Conservation (phyloP, 768 basidiomycete genomes). For the Mycena alexandri region DNA sequence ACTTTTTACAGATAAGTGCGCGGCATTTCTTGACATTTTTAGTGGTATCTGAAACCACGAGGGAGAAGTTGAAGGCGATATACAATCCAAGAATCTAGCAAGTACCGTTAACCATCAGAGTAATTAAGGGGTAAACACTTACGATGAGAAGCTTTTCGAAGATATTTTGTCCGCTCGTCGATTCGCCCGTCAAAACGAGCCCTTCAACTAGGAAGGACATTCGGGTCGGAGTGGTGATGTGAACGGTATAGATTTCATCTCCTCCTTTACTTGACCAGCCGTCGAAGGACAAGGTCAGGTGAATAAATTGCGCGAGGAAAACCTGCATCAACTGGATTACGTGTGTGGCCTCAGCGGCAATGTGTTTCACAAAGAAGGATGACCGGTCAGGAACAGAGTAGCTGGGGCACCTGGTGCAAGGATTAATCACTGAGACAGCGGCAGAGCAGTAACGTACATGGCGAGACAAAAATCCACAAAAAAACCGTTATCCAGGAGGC, state of each 20-base stretch:
- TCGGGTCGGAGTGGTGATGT: conserved; percentile 22
- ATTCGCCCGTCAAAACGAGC: background rate
- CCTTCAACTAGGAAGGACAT: conserved; percentile 15
- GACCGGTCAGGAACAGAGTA: conserved; percentile 24
- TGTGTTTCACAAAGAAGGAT: conserved; percentile 22
- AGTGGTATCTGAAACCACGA: conserved; percentile 36
- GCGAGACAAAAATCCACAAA: conserved; percentile 30
- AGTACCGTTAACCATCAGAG: background rate
- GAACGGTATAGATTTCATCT: conserved; percentile 33
- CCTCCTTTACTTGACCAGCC: conserved; percentile 14
- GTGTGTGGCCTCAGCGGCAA: conserved; percentile 11
- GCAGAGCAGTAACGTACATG: background rate
- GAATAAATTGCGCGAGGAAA: conserved; percentile 3
- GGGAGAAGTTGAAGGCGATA: conserved; percentile 15
- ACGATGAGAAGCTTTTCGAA: conserved; percentile 9
- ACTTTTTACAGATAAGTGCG: conserved; percentile 27
- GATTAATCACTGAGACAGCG: background rate
- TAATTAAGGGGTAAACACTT: background rate
- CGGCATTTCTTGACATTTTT: conserved; percentile 30
- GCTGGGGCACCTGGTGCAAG: background rate
- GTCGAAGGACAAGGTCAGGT: conserved; percentile 25
- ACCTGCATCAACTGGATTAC: conserved; percentile 1
- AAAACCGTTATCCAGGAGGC: conserved; percentile 23
- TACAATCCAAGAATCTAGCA: conserved; percentile 11
- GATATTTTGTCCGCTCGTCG: background rate